phyloP scores from a whole-genome alignment of 495 filamentous ascomycete genomes.

The Penicillium atrosanguineum region DNA sequence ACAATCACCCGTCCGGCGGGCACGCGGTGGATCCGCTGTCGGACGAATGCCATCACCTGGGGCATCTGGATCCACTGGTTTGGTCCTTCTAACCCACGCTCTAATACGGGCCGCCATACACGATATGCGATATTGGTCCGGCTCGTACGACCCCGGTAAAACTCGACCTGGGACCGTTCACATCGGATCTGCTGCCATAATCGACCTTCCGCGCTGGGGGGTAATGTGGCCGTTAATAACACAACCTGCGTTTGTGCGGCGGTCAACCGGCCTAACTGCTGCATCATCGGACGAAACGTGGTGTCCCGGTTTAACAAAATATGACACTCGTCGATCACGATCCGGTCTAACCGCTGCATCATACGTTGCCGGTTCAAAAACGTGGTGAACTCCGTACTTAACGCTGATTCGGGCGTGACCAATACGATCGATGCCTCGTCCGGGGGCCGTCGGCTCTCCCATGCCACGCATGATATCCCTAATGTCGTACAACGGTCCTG shows the following conservation, averaged over 20 bases:
- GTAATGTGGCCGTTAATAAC: slow-evolving; percentile 24
- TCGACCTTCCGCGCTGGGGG: slow-evolving; percentile 4
- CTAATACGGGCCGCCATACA: background rate
- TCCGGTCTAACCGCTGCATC: background rate
- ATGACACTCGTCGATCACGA: background rate
- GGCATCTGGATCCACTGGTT: background rate
- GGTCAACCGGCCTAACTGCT: background rate
- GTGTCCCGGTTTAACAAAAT: background rate
- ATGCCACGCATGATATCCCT: slow-evolving; percentile 1
- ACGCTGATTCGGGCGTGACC: slow-evolving; percentile 18
- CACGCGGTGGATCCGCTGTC: background rate
- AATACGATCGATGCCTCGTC: slow-evolving; percentile 18
- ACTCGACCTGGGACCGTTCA: background rate
- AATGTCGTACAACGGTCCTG: slow-evolving; percentile 3
- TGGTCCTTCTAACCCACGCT: background rate
- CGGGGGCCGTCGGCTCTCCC: slow-evolving; percentile 6
- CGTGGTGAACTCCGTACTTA: background rate
- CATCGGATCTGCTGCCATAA: slow-evolving; percentile 1
- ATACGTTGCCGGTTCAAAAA: background rate
- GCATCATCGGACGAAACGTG: background rate
- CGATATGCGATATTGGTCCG: background rate
- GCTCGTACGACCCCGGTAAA: background rate
- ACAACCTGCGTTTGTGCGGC: slow-evolving; percentile 14
- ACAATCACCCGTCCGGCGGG: slow-evolving; percentile 9
- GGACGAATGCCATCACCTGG: too few relatives aligned